Conservation (phyloP, 2,329 filamentous ascomycete species). For the Aspergillus thermomutatus region DNA sequence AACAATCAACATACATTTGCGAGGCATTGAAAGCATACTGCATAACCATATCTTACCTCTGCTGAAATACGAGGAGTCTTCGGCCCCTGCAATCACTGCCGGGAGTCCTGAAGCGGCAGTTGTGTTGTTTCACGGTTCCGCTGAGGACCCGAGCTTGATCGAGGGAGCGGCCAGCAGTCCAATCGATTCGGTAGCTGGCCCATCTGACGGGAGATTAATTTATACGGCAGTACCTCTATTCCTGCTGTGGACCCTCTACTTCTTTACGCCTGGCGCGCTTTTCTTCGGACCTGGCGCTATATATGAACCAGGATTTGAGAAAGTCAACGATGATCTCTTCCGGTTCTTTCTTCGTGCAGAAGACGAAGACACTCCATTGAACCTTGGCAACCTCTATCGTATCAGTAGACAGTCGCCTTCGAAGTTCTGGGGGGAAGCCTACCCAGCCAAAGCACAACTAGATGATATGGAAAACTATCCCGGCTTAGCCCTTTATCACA, state of each 20-base stretch:
- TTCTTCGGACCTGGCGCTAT: conserved; percentile 16
- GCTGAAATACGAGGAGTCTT: conserved; percentile 5
- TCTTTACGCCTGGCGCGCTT: conserved; percentile 21
- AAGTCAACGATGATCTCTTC: conserved; percentile 16
- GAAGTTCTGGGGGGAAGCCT: conserved; percentile 24
- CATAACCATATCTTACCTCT: conserved; percentile 24
- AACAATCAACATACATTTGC: conserved; percentile 24
- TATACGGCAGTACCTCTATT: conserved; percentile 24
- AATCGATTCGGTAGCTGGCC: background rate
- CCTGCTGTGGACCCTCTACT: conserved; percentile 26
- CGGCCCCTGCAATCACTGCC: background rate
- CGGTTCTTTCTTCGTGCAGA: conserved; percentile 20
- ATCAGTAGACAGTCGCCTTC: conserved; percentile 25
- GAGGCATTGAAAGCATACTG: conserved; percentile 20
- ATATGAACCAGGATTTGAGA: conserved; percentile 2
- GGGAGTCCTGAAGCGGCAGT: background rate
- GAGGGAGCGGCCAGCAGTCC: background rate
- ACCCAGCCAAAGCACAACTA: conserved; percentile 21
- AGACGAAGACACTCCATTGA: conserved; percentile 7
- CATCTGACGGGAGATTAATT: conserved; percentile 10
- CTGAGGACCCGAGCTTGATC: background rate
- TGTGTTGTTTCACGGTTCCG: background rate
- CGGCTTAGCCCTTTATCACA: conserved; percentile 20
- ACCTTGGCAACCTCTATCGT: conserved; percentile 20
- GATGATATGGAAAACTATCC: conserved; percentile 27